Conservation (phyloP, 2,329 filamentous ascomycete genomes). For the Periconia sp. region DNA sequence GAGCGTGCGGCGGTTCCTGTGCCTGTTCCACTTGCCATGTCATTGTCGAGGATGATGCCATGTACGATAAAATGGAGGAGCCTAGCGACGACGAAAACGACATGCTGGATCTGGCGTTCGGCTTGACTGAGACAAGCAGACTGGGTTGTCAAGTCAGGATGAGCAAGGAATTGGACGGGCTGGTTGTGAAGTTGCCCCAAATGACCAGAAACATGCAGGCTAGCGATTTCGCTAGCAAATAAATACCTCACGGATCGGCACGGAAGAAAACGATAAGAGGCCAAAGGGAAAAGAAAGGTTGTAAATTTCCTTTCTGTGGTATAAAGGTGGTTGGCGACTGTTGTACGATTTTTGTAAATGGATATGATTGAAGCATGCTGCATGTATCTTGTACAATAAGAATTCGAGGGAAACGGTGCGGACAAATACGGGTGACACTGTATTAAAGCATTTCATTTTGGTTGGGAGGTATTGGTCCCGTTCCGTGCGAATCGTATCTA, state of each 20-base stretch:
- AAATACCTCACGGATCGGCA: neutral
- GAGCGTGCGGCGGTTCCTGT: slow-evolving; percentile 91
- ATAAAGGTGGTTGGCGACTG: neutral
- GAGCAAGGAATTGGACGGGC: slow-evolving; percentile 83
- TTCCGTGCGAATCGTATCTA: neutral
- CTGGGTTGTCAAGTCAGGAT: slow-evolving; percentile 91
- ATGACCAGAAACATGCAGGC: slow-evolving; percentile 97
- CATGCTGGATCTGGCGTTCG: slow-evolving; percentile 79
- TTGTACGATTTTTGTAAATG: neutral
- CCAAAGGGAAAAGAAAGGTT: neutral
- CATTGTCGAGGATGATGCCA: slow-evolving; percentile 72
- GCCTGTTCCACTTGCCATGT: slow-evolving; percentile 93
- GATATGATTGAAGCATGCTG: neutral
- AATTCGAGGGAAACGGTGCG: neutral
- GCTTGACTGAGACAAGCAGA: slow-evolving; percentile 80
- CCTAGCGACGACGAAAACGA: slow-evolving; percentile 51
- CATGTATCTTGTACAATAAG: slow-evolving; percentile 12
- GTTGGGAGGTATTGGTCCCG: slow-evolving; percentile 1
- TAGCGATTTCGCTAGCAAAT: slow-evolving; percentile 70
- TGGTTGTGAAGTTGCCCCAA: slow-evolving; percentile 80
- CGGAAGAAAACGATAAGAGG: too few relatives aligned
- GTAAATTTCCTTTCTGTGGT: neutral
- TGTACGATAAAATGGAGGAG: slow-evolving; percentile 71
- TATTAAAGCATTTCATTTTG: neutral
- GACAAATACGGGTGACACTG: neutral